Evolutionary conservation across 2,329 filamentous ascomycete genomes (phyloP), one percentile per base, ranked within the genome.

Genomic region (Bertia moriformis): DNA sequence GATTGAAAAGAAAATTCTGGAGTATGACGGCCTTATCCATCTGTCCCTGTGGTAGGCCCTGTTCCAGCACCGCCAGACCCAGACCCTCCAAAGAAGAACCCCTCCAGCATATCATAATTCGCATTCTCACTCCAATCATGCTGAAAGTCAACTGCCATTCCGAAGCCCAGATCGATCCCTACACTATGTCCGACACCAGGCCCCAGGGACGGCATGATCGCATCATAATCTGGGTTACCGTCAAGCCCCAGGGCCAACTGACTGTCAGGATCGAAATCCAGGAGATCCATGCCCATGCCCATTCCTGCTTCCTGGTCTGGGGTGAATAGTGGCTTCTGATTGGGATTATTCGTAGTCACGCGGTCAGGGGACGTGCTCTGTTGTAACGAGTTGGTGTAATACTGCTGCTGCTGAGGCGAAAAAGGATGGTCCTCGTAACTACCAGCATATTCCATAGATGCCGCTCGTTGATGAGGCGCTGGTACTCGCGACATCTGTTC

Each of bases 51-150:
- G n/a, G n/a, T n/a, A n/a, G n/a, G n/a, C n/a, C n/a, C n/a, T n/a
- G n/a, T n/a, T n/a, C n/a, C n/a, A n/a, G n/a, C n/a, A n/a, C n/a
- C n/a, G 32, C 12, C 32, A 35, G 32, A 10, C 32, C 32, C 32
- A 17, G 32, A 35, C 7, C 32, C 32, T 7, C 32, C 32, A 15
- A 35, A 35, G 32, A 35, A 35, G 15, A 10, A 35, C 10, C 32
- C 32, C 17, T 35, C 32, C 12, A 35, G 32, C 32, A 35, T 10
- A 35, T 35, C 32, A 46, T 62, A 60, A 38, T 59, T 60, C 17
- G 55, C 52, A 30, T 61, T 61, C 40, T 67, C 62, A 39, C 57
- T 62, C 62, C 63, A 65, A 46, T 66, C 63, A 51, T 66, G 62
- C 43, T 64, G 59, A 40, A 57, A 59, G 38, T 62, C 62, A 39